phyloP scores from a whole-genome alignment of 768 basidiomycete species.

The Xanthoconium stramineum region DNA sequence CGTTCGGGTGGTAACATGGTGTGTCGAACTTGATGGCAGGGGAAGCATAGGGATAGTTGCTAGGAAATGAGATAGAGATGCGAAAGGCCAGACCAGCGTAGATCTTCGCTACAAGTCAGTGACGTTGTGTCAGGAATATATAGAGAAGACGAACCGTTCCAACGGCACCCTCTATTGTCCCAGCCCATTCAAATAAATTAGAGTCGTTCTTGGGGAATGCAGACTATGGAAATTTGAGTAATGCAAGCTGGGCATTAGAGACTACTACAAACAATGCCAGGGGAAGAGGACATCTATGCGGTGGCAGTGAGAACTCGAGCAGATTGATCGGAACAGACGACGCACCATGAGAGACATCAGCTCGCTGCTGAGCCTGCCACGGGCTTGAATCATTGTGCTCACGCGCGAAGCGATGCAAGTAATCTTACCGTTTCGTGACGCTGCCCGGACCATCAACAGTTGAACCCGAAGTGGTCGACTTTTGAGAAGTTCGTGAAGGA shows the following conservation, averaged over 20 bases:
- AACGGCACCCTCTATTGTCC: constrained; percentile 78
- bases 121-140: background rate
- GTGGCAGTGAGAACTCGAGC: constrained; percentile 4
- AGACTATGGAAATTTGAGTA: constrained; percentile 47
- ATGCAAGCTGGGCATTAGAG: background rate
- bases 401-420: background rate
- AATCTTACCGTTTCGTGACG: constrained; percentile 75
- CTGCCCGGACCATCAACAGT: constrained; percentile 64
- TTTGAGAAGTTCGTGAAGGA: constrained; percentile 54
- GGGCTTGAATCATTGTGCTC: constrained; percentile 3
- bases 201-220: constrained; percentile 87
- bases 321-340: constrained; percentile 16
- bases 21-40: constrained; percentile 86
- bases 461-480: constrained; percentile 52
- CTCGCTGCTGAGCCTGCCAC: constrained; percentile 67
- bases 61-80: constrained; percentile 80
- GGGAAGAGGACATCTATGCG: constrained; percentile 79
- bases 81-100: constrained; percentile 80
- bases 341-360: constrained; percentile 87
- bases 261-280: constrained; percentile 65
- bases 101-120: constrained; percentile 43
- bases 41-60: constrained; percentile 85
- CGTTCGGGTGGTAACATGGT: constrained; percentile 90
- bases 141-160: constrained; percentile 48
- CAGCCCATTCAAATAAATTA: constrained; percentile 87